These are phyloP conservation scores for Fusarium devonianum DNA, from an alignment of 2,329 filamentous ascomycete genomes.

Conservation along the genomic window DNA sequence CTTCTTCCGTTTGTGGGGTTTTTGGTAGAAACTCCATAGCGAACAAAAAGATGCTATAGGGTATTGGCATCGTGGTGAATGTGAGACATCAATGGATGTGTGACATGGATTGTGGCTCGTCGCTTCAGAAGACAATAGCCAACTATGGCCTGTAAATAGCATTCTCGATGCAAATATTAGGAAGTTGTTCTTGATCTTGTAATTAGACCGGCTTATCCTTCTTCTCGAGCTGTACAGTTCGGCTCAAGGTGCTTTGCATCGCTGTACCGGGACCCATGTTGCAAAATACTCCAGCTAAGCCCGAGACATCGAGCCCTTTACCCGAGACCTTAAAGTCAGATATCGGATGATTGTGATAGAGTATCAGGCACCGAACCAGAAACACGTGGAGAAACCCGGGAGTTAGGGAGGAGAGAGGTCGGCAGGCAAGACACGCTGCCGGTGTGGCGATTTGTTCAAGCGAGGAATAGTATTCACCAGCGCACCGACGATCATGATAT, in stretches of 20 bases:
- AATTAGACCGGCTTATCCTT: background rate
- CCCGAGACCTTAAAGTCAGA: constrained; percentile 9
- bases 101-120: constrained; percentile 2
- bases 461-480: too few species aligned
- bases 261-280: background rate
- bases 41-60: too few species aligned
- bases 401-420: background rate
- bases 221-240: background rate
- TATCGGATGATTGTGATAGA: background rate
- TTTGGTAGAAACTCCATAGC: too few species aligned
- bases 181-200: too few species aligned
- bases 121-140: background rate
- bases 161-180: too few species aligned
- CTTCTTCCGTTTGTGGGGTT: too few species aligned
- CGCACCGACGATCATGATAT: too few species aligned
- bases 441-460: too few species aligned
- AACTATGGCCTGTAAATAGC: background rate
- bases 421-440: background rate
- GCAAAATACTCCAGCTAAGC: background rate
- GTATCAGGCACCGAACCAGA: background rate
- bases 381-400: constrained; percentile 2
- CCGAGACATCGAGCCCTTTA: constrained; percentile 13
- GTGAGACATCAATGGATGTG: background rate
- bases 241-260: background rate
- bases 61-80: constrained; percentile 10